These are phyloP conservation scores for Penicillium pulvis DNA, from an alignment of 495 filamentous ascomycete genomes.

Conservation along the genomic window DNA sequence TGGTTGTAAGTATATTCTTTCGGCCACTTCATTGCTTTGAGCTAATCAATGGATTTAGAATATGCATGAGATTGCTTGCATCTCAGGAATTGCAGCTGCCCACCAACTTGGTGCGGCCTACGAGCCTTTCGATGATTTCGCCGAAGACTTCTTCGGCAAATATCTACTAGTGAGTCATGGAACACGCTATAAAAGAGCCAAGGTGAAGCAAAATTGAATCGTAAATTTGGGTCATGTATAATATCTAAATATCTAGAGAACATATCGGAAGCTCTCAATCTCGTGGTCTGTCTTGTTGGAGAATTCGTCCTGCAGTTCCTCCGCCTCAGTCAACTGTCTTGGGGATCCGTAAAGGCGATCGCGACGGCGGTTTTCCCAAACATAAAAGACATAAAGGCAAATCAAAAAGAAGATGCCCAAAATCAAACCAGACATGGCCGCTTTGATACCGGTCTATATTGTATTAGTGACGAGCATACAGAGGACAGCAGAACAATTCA, in stretches of 20 bases:
- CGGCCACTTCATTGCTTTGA: not conserved
- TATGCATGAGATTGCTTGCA: conserved; percentile 78
- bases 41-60: conserved; percentile 46
- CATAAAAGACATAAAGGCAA: conserved; percentile 26
- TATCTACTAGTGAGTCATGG: conserved; percentile 57
- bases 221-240: not conserved
- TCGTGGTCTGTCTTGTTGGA: conserved; percentile 37
- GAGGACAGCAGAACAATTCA: conserved; percentile 4
- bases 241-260: conserved; percentile 19
- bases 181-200: conserved; percentile 40
- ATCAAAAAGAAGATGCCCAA: conserved; percentile 31
- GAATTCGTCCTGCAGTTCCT: conserved; percentile 31
- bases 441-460: conserved; percentile 32
- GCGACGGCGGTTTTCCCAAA: conserved; percentile 29
- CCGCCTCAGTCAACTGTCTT: conserved; percentile 22
- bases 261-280: conserved; percentile 35
- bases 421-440: conserved; percentile 28
- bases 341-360: conserved; percentile 29
- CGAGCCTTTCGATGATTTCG: conserved; percentile 63
- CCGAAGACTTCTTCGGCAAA: conserved; percentile 57
- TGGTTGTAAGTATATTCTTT: conserved; percentile 57
- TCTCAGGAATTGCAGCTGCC: conserved; percentile 78
- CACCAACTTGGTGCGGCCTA: conserved; percentile 78
- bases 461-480: not conserved
- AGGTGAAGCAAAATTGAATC: conserved; percentile 17